A percentile compares a stretch with the other conserved stretches of the same genome.
Conservation (phyloP, 2,329 filamentous ascomycete genomes). For the Nemania diffusa region DNA sequence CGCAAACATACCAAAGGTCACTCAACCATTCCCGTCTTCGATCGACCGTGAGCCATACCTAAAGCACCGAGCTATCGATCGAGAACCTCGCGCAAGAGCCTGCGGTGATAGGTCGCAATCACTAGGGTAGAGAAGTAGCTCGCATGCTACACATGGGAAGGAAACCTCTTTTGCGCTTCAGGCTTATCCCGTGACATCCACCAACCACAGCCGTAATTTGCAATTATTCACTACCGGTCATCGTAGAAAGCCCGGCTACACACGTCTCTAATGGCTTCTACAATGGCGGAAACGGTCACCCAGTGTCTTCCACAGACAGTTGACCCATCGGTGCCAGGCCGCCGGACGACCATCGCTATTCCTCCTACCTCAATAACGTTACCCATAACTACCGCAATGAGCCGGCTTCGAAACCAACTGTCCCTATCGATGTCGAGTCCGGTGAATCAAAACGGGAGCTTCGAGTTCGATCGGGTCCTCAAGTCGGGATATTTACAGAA, state of each 20-base stretch:
- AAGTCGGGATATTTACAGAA: constrained; percentile 89
- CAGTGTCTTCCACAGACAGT: constrained; percentile 38
- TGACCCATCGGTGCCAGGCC: constrained; percentile 37
- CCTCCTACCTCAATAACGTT: constrained; percentile 42
- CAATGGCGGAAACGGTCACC: constrained; percentile 46
- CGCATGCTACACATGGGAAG: constrained; percentile 23
- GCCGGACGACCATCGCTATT: constrained; percentile 45
- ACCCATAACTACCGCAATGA: constrained; percentile 42
- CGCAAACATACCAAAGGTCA: not conserved
- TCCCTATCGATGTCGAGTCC: constrained; percentile 78
- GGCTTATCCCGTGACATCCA: constrained; percentile 23
- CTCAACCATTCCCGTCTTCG: not conserved
- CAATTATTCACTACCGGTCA: not conserved
- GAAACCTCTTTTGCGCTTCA: constrained; percentile 17
- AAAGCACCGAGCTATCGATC: constrained; percentile 12
- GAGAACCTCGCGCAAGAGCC: constrained; percentile 3
- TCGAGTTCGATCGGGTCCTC: constrained; percentile 93
- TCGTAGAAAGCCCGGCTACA: not conserved
- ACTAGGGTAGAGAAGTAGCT: not conserved
- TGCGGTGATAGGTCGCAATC: not conserved
- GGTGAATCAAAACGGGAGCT: constrained; percentile 94
- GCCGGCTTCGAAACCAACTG: constrained; percentile 56
- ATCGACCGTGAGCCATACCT: not conserved
- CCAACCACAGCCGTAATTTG: not conserved
- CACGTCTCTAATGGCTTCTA: constrained; percentile 10